phyloP scores from a whole-genome alignment of 2,329 filamentous ascomycete genomes.

The Stachybotrys chartarum region DNA sequence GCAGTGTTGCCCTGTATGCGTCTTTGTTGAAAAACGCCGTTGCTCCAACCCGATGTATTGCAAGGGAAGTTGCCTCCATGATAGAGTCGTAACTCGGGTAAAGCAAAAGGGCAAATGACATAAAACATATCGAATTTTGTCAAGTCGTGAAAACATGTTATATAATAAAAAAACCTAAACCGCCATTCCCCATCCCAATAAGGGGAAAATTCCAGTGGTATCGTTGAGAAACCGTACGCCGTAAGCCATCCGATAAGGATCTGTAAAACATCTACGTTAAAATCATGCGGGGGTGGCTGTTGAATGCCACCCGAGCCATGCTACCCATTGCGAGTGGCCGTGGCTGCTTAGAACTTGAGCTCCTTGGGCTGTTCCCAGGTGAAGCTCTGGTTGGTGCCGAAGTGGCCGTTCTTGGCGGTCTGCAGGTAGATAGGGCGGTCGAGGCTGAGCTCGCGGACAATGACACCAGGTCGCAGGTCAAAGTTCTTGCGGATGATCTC shows the following conservation, averaged over 20 bases:
- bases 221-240: constrained; percentile 42
- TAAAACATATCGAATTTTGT: constrained; percentile 7
- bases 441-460: constrained; percentile 94
- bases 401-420: constrained; percentile 99
- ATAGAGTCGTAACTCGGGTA: constrained; percentile 5
- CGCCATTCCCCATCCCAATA: constrained; percentile 18
- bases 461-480: constrained; percentile 95
- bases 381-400: constrained; percentile 93
- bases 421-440: constrained; percentile 95
- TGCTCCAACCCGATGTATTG: constrained; percentile 27
- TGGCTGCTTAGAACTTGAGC: constrained; percentile 70
- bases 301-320: constrained; percentile 28
- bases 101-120: constrained; percentile 10
- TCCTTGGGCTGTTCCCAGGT: constrained; percentile 97
- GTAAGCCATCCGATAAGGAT: constrained; percentile 29
- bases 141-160: background rate
- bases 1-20: constrained; percentile 25
- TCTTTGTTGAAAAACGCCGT: constrained; percentile 43
- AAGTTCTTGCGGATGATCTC: constrained; percentile 95
- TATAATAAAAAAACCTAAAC: constrained; percentile 3
- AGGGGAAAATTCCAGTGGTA: constrained; percentile 25
- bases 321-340: constrained; percentile 1
- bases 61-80: constrained; percentile 12
- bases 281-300: constrained; percentile 27
- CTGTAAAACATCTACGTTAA: constrained; percentile 29